A percentile compares a stretch with the other conserved stretches of the same genome.
Conservation (phyloP, 2,329 filamentous ascomycete species). For the Monilinia fructigena region DNA sequence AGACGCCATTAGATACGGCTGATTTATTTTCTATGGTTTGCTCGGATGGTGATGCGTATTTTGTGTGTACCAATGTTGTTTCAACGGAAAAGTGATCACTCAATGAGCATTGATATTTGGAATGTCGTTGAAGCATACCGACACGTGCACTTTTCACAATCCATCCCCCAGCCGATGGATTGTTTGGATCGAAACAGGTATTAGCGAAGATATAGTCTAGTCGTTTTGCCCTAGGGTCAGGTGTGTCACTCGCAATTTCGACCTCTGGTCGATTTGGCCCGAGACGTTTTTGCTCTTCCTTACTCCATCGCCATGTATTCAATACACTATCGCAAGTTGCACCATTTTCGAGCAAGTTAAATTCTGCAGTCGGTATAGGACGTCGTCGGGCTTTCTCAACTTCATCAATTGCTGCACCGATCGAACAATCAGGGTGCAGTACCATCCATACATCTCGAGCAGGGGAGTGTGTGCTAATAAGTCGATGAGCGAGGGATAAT, state of each 20-base stretch:
- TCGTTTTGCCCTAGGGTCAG: constrained; percentile 76
- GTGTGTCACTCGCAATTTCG: constrained; percentile 60
- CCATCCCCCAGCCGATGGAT: constrained; percentile 53
- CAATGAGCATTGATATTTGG: constrained; percentile 76
- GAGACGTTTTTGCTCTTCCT: constrained; percentile 65
- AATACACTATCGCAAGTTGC: constrained; percentile 80
- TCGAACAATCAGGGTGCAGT: constrained; percentile 77
- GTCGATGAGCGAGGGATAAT: constrained; percentile 74
- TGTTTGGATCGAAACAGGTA: constrained; percentile 45
- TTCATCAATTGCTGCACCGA: constrained; percentile 69
- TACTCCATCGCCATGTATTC: constrained; percentile 93
- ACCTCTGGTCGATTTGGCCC: constrained; percentile 61
- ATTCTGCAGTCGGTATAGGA: constrained; percentile 71
- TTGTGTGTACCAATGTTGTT: constrained; percentile 58
- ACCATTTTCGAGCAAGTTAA: constrained; percentile 78
- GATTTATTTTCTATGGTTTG: constrained; percentile 29
- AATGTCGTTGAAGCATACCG: constrained; percentile 78
- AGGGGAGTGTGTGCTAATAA: constrained; percentile 75
- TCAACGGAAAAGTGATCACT: constrained; percentile 95
- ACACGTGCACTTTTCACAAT: constrained; percentile 68
- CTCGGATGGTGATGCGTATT: constrained; percentile 25
- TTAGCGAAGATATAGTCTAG: constrained; percentile 93
- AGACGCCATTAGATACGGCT: constrained; percentile 34
- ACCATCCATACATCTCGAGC: constrained; percentile 83
- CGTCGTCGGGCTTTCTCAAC: constrained; percentile 64